Base-by-base conservation (phyloP, 192 early-diverging fungal species). In the Coemansia sp. region DNA sequence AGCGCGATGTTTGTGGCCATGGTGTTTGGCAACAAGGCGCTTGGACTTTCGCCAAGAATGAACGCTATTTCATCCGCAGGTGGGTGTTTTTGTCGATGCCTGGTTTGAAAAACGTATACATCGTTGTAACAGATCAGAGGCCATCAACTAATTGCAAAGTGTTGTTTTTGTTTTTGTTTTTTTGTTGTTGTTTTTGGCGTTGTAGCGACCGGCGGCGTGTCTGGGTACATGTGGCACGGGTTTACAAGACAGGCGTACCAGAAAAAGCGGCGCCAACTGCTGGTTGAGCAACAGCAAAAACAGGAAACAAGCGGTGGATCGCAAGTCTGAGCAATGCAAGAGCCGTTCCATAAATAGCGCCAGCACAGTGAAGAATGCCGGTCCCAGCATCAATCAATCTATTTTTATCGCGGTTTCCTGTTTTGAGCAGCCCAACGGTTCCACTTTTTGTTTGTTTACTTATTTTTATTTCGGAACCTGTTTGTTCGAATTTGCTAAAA, bases 211-310 rank as follows among this genome's bases (percentile, higher is more conserved):
- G 79, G 79, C 51, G 70, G 66, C 1, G 71, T 76, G 64, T 76
- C 79, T 16, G 79, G 79, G 7, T 81, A 81, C 67, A 81, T 81
- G 79, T 81, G 79, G 79, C 67, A 73, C 35, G 79, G 79, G 12
- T 76, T 76, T 53, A 81, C 79, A 12, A 66, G 79, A 21, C 79
- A 81, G 53, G 79, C 79, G 24, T 81, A 76, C 65, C 67, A 81
- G 65, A 76, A 69, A 58, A 72, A 75, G 60, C 79, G 79, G 16
- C 70, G 39, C 23, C 73, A 70, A 63, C 60, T 76, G 66, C 44
- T 81, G 41, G 43, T 66, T 10, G 72, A 76, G 26, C 34, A 67
- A 43, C 6, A 26, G 21, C 23, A 53, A 3, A 10, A 26, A 0
- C 51, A 53, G 14, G 24, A 53, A 15, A 12, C 21, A 4, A 7